These are phyloP conservation scores for Gymnopilus dilepis DNA, from an alignment of 768 basidiomycete species.

Conservation along the genomic window DNA sequence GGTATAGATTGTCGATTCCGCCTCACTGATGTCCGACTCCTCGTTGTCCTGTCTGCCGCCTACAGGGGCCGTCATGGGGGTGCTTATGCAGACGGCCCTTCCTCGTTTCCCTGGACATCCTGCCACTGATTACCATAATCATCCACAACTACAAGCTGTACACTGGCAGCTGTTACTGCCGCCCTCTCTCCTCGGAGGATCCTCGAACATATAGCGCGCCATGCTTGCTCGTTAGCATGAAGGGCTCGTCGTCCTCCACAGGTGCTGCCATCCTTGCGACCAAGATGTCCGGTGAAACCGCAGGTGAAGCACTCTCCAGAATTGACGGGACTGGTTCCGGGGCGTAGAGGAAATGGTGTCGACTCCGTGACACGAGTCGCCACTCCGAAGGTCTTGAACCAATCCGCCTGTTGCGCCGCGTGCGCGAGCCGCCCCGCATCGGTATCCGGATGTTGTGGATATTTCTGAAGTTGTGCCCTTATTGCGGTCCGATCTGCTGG, in stretches of 20 bases:
- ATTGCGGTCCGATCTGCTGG: neutral
- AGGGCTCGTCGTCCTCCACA: constrained; percentile 8
- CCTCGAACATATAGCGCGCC: constrained; percentile 20
- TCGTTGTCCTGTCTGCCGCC: constrained; percentile 10
- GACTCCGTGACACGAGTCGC: constrained; percentile 5
- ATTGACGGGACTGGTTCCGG: constrained; percentile 23
- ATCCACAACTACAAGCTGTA: constrained; percentile 9
- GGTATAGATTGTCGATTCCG: neutral
- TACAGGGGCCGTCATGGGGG: constrained; percentile 16
- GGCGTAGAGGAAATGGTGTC: constrained; percentile 26
- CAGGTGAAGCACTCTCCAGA: constrained; percentile 27
- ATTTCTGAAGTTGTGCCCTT: neutral
- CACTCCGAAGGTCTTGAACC: constrained; percentile 7
- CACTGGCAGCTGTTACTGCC: neutral
- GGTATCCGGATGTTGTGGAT: constrained; percentile 20
- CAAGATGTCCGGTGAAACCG: constrained; percentile 18
- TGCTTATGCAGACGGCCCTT: constrained; percentile 27
- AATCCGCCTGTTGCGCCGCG: constrained; percentile 10
- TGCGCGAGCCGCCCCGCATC: constrained; percentile 19
- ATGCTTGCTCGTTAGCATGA: constrained; percentile 12
- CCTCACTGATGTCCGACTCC: constrained; percentile 5
- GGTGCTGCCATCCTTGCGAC: constrained; percentile 3
- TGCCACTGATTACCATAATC: neutral
- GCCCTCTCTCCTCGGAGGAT: neutral
- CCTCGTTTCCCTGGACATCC: constrained; percentile 21